Percentiles rank a stretch among this genome's conserved stretches.
Evolutionary conservation across 345 rosid genomes (phyloP).

Genomic region (Eucalyptus curtisii): DNA sequence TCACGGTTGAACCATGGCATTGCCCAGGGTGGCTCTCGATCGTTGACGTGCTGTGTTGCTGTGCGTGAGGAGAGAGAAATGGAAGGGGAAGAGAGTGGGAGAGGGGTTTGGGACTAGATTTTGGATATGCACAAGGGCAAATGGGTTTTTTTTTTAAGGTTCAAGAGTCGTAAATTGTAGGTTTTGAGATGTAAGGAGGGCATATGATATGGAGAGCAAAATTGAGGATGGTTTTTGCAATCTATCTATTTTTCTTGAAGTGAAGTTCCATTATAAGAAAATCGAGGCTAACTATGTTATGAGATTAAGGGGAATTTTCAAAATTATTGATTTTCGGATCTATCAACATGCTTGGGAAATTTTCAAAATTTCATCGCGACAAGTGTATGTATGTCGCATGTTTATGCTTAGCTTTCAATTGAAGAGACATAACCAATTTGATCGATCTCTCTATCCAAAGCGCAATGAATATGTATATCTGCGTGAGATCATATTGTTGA

Average conservation of each 20-base stretch:
- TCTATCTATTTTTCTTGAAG: not conserved
- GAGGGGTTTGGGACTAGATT: not conserved
- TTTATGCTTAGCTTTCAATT: not conserved
- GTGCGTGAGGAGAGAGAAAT: not conserved
- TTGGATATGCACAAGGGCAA: not conserved
- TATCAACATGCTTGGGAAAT: not conserved
- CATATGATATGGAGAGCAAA: not conserved
- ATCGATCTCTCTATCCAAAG: not conserved
- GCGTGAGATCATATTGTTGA: too few species aligned
- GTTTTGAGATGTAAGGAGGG: not conserved
- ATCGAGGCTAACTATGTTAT: not conserved
- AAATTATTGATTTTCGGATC: not conserved
- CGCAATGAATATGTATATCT: not conserved
- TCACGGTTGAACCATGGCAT: not conserved
- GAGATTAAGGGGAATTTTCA: not conserved
- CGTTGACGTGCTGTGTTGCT: not conserved
- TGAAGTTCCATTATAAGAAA: not conserved
- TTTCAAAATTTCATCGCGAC: not conserved
- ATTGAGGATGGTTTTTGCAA: not conserved
- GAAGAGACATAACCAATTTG: not conserved
- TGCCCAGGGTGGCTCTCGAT: not conserved
- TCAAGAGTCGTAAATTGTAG: not conserved
- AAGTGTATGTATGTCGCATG: not conserved
- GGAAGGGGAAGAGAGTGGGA: not conserved
- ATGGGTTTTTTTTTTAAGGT: not conserved